Evolutionary conservation across 2,329 filamentous ascomycete species (phyloP).

Genomic region (Beauveria medogensis): DNA sequence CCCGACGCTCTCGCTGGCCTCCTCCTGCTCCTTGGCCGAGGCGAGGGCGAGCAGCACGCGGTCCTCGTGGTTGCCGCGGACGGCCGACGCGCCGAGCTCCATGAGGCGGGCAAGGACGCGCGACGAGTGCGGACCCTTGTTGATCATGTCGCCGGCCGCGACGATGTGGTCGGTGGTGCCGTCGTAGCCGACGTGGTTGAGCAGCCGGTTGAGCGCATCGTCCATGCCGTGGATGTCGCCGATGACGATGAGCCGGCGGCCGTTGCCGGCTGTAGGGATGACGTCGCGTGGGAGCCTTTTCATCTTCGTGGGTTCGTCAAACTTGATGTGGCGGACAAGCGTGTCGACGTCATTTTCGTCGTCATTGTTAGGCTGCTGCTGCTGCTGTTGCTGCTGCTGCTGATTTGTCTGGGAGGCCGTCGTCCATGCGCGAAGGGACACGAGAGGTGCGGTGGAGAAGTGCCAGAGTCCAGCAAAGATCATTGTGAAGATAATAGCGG

Average conservation of each 20-base stretch:
- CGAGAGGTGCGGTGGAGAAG: not conserved
- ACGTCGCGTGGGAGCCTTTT: conserved; percentile 22
- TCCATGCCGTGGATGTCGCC: conserved; percentile 92
- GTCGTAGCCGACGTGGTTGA: conserved; percentile 59
- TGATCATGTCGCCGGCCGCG: conserved; percentile 70
- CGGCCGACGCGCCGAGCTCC: conserved; percentile 64
- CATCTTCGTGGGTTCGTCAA: conserved; percentile 25
- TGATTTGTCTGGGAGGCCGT: not conserved
- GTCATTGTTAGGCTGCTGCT: conserved; percentile 14
- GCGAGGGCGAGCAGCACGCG: conserved; percentile 60
- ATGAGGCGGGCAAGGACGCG: conserved; percentile 73
- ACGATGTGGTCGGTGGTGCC: conserved; percentile 58
- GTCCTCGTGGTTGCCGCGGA: conserved; percentile 92
- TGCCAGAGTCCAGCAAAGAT: not conserved
- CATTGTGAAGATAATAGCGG: not conserved
- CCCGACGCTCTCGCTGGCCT: not conserved
- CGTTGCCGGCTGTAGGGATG: conserved; percentile 27
- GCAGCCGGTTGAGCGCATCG: conserved; percentile 54
- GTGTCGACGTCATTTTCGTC: conserved; percentile 24
- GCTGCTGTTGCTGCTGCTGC: not conserved
- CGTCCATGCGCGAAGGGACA: not conserved
- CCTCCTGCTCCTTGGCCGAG: not conserved
- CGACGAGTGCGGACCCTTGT: conserved; percentile 76
- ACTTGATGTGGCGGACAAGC: conserved; percentile 12
- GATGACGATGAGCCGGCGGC: conserved; percentile 65